phyloP scores from a whole-genome alignment of 2,329 filamentous ascomycete species.

The Orbilia oligospora region DNA sequence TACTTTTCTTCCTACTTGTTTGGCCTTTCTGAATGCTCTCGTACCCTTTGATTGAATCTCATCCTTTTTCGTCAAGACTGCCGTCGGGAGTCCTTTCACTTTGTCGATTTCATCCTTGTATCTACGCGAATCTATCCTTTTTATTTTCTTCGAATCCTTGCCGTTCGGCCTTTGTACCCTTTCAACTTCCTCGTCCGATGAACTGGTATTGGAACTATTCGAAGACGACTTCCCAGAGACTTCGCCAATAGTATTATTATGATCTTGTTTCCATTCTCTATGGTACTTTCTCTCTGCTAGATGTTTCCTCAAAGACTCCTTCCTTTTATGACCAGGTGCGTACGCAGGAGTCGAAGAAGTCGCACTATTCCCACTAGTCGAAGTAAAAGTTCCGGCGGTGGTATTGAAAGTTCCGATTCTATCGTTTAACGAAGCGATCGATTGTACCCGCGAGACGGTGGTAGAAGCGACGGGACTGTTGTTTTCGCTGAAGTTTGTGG shows the following conservation, averaged over 20 bases:
- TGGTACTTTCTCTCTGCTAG: slow-evolving; percentile 64
- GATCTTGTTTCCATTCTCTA: slow-evolving; percentile 60
- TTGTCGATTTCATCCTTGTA: slow-evolving; percentile 38
- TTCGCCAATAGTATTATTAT: slow-evolving; percentile 53
- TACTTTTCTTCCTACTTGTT: slow-evolving; percentile 40
- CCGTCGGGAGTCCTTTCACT: slow-evolving; percentile 38
- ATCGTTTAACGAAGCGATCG: slow-evolving; percentile 39
- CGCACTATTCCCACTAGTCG: slow-evolving; percentile 24
- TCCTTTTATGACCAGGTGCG: slow-evolving; percentile 47
- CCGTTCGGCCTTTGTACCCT: slow-evolving; percentile 25
- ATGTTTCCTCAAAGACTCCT: slow-evolving; percentile 63
- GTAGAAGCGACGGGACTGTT: slow-evolving; percentile 38
- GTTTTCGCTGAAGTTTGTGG: slow-evolving; percentile 47
- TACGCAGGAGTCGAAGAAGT: slow-evolving; percentile 31
- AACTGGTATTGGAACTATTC: slow-evolving; percentile 44
- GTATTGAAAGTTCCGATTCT: slow-evolving; percentile 33
- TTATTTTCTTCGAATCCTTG: slow-evolving; percentile 52
- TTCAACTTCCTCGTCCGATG: slow-evolving; percentile 50
- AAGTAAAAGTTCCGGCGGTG: slow-evolving; percentile 33
- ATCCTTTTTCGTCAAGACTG: slow-evolving; percentile 53
- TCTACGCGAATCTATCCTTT: slow-evolving; percentile 46
- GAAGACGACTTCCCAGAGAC: slow-evolving; percentile 54
- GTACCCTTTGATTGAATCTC: slow-evolving; percentile 50
- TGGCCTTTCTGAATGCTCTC: slow-evolving; percentile 38
- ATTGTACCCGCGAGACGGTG: slow-evolving; percentile 53